Base-by-base conservation (phyloP, 345 rosid genomes). In the Eucalyptus sp. region DNA sequence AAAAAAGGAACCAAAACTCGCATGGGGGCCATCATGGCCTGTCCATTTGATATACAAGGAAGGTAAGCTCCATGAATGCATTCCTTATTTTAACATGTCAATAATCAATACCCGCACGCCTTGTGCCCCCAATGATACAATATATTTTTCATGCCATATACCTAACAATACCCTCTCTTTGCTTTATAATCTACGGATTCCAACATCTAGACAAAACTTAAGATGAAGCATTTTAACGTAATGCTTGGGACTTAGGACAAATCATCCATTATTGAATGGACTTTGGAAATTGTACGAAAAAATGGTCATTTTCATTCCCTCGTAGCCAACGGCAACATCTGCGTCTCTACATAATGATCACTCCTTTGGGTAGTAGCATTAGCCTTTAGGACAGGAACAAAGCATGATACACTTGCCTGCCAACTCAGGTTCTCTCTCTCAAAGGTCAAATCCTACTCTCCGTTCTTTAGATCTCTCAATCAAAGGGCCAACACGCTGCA, bases 31-130 rank as follows among this genome's bases (percentile, higher is more conserved):
- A 6, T 22, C 20, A 1, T 56, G 13, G 3, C 29, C 13, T 56
- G 29, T 56, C 29, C 62, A 24, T 56, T 56, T 56, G 29, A 56
- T 56, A 22, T 24, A 56, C 13, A 56, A 13, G 3, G 3, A 56
- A 9, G 13, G 29, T 2, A 0, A 6, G 20, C 13, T 56, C 6
- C 29, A 56, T 5, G 5, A 9, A 56, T 25, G 29, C 25, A 25
- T 24, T 56, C 4, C 5, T 56, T 56, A 22, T 10, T 24, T 56
- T 4, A 56, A 56, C 2, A 2, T 56, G 5, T 10, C 29, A 25
- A 22, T 56, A 9, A 2, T 5, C 13, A 25, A 22, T 56, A 9
- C 13, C 6, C 13, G 3, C 62, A 56, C 29, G 0, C 6, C 13
- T 4, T 56, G 6, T 56, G 6, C 62, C 29, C 12, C 13, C 5